Conservation (phyloP, 2,329 filamentous ascomycete species). For the Fusarium ambrosium region DNA sequence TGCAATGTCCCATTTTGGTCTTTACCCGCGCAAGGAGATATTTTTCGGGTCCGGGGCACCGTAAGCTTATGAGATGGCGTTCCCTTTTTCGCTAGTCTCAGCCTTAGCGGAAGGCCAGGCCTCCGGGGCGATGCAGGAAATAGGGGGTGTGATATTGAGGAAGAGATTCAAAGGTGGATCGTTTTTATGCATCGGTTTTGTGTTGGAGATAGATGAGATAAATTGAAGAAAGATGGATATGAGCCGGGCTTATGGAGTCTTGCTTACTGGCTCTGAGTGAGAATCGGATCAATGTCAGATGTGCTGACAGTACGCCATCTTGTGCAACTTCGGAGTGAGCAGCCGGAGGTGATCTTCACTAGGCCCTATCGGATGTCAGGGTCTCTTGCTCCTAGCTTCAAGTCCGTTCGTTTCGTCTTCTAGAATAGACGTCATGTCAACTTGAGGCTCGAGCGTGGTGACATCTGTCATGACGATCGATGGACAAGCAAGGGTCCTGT, state of each 20-base stretch:
- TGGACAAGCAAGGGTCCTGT: not conserved
- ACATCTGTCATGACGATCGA: not conserved
- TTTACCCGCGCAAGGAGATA: not conserved
- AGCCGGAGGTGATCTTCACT: not conserved
- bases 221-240: too few relatives aligned
- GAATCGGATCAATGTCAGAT: not conserved
- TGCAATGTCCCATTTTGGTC: not conserved
- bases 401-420: not conserved
- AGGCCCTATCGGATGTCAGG: constrained; percentile 13
- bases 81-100: constrained; percentile 1
- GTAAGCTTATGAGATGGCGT: constrained; percentile 6
- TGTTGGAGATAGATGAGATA: not conserved
- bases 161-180: not conserved
- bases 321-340: constrained; percentile 21
- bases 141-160: constrained; percentile 13
- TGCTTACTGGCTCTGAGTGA: not conserved
- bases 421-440: constrained; percentile 24
- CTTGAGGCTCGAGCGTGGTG: constrained; percentile 11
- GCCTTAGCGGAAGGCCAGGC: not conserved
- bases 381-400: not conserved
- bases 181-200: not conserved
- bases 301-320: not conserved
- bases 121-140: not conserved
- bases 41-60: not conserved
- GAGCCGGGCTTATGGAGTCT: not conserved